phyloP scores from a whole-genome alignment of 805 yeast genomes.

The Groenewaldozyma salmanticensis region DNA sequence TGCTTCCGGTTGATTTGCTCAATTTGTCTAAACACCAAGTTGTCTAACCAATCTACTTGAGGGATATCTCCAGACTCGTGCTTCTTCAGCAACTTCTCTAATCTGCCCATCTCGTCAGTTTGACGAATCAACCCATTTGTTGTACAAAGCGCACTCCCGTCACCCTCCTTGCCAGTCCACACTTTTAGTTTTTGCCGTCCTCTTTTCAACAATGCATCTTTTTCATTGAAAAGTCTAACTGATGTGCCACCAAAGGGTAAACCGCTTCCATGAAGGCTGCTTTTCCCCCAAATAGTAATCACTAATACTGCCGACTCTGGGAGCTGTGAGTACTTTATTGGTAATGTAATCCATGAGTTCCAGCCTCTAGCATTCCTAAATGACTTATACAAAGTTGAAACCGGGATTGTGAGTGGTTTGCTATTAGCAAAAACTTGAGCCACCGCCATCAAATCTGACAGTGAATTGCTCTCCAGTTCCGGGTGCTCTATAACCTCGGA shows the following conservation, averaged over 20 bases:
- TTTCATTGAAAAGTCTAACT: conserved; percentile 46
- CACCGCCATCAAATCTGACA: conserved; percentile 33
- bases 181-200: conserved; percentile 58
- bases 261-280: conserved; percentile 30
- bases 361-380: conserved; percentile 41
- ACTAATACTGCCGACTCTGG: conserved; percentile 51
- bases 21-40: conserved; percentile 47
- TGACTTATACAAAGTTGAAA: conserved; percentile 40
- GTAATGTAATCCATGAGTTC: conserved; percentile 66
- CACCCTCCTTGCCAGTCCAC: conserved; percentile 30
- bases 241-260: conserved; percentile 52
- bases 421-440: conserved; percentile 37
- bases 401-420: conserved; percentile 40
- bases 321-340: conserved; percentile 64
- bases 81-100: conserved; percentile 46
- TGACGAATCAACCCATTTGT: conserved; percentile 19
- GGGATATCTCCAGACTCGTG: conserved; percentile 62
- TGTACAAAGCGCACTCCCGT: conserved; percentile 21
- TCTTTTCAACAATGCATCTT: conserved; percentile 50
- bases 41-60: conserved; percentile 65
- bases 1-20: conserved; percentile 29
- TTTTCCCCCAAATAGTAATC: conserved; percentile 46
- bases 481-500: conserved; percentile 43
- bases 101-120: conserved; percentile 33
- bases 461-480: conserved; percentile 15